These are phyloP conservation scores for Camelina hispida DNA, from an alignment of 345 rosid species.

Conservation along the genomic window DNA sequence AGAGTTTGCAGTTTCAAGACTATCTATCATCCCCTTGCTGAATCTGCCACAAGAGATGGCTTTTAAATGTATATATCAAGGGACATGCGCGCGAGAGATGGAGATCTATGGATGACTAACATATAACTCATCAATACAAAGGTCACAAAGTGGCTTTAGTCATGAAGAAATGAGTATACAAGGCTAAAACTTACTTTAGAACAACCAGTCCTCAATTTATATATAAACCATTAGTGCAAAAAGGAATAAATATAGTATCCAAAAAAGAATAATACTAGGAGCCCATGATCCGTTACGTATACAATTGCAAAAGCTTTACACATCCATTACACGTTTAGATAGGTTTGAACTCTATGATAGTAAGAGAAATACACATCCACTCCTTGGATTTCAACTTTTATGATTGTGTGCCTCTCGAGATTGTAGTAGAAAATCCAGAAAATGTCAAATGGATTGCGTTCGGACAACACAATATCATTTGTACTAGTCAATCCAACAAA, in stretches of 20 bases:
- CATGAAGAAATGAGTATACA: background rate
- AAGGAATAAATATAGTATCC: too few species aligned
- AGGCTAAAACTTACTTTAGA: background rate
- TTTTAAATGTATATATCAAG: too few species aligned
- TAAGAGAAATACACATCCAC: background rate
- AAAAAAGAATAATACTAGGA: too few species aligned
- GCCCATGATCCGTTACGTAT: too few species aligned
- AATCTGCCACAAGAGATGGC: too few species aligned
- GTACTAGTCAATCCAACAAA: background rate
- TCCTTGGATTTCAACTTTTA: slow-evolving; percentile 11
- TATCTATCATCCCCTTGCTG: too few species aligned
- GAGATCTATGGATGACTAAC: too few species aligned
- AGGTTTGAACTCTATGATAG: background rate
- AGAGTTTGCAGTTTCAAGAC: too few species aligned
- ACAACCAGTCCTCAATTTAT: background rate
- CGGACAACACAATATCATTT: background rate
- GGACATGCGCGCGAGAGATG: too few species aligned
- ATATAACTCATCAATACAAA: too few species aligned
- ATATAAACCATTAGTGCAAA: background rate
- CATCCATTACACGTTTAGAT: background rate
- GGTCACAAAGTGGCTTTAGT: background rate
- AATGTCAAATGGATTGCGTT: too few species aligned
- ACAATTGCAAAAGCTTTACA: background rate
- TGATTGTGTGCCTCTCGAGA: background rate
- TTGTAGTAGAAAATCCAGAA: background rate